Evolutionary conservation across 2,329 filamentous ascomycete genomes (phyloP).

Genomic region (Fusarium guadeloupense): DNA sequence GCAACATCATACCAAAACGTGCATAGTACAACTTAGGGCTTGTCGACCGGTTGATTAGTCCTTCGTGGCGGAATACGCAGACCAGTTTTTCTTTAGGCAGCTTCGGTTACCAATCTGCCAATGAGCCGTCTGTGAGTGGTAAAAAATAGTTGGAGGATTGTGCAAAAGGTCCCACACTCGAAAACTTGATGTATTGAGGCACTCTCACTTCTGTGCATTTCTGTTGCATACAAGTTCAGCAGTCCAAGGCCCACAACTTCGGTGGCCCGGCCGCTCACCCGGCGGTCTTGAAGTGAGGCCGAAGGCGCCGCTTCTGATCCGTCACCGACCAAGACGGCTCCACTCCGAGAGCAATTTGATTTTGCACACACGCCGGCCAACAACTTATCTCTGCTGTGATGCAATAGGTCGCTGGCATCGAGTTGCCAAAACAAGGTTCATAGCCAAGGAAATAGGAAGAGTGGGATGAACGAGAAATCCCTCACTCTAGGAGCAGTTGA

Average conservation of each 20-base stretch:
- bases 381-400: conserved; percentile 12
- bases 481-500: conserved; percentile 18
- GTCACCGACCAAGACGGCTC: conserved; percentile 29
- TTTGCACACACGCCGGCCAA: conserved; percentile 8
- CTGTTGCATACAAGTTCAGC: conserved; percentile 8
- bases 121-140: conserved; percentile 11
- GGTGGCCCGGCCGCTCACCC: conserved; percentile 10
- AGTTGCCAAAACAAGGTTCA: conserved; percentile 19
- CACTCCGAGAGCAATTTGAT: conserved; percentile 20
- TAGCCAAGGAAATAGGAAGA: conserved; percentile 19
- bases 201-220: conserved; percentile 17
- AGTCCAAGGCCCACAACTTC: conserved; percentile 9
- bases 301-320: conserved; percentile 28
- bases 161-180: conserved; percentile 26
- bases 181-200: conserved; percentile 7
- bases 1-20: not conserved
- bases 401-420: conserved; percentile 2
- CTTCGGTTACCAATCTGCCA: not conserved
- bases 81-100: conserved; percentile 9
- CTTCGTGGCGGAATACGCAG: conserved; percentile 1
- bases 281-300: conserved; percentile 3
- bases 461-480: conserved; percentile 23
- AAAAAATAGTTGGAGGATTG: conserved; percentile 1
- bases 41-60: not conserved
- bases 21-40: not conserved